Conservation (phyloP, 179 eudicot species). For the Heliamphora pulchella region DNA sequence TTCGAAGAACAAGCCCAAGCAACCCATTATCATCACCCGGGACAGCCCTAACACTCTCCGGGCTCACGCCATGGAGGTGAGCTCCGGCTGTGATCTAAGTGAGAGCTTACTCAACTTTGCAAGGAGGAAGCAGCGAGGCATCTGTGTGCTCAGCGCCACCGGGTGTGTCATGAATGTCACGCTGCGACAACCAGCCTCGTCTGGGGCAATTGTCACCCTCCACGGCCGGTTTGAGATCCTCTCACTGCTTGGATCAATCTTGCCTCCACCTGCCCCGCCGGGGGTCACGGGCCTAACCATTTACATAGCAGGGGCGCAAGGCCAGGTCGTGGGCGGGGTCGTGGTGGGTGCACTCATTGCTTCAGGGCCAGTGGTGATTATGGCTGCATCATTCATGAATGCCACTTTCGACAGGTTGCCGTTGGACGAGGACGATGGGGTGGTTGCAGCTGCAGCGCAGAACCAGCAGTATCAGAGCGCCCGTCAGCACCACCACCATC, state of each 20-base stretch:
- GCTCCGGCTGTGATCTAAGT: conserved; percentile 23
- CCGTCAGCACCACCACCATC: conserved; percentile 10
- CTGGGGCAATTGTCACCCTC: conserved; percentile 19
- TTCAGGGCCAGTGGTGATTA: conserved; percentile 24
- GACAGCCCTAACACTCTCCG: conserved; percentile 20
- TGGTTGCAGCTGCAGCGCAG: background rate
- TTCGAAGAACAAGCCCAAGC: conserved; percentile 27
- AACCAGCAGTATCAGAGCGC: conserved; percentile 12
- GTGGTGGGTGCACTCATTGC: conserved; percentile 25
- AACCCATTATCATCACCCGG: conserved; percentile 25
- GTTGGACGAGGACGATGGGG: conserved; percentile 15
- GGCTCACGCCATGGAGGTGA: conserved; percentile 28
- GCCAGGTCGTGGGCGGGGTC: conserved; percentile 23
- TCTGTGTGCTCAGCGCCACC: conserved; percentile 20
- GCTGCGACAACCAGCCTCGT: conserved; percentile 21
- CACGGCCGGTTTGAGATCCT: conserved; percentile 27
- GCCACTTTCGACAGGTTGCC: conserved; percentile 26
- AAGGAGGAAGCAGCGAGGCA: conserved; percentile 21
- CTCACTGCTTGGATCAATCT: conserved; percentile 20
- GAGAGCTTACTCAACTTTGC: conserved; percentile 23
- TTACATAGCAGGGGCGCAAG: conserved; percentile 26
- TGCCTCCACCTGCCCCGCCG: conserved; percentile 22
- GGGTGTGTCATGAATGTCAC: conserved; percentile 24
- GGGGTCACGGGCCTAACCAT: conserved; percentile 23
- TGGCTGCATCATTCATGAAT: conserved; percentile 25